Evolutionary conservation across 2,329 filamentous ascomycete genomes (phyloP), one percentile per base, ranked within the genome.

Genomic region (Fulvia fulva): DNA sequence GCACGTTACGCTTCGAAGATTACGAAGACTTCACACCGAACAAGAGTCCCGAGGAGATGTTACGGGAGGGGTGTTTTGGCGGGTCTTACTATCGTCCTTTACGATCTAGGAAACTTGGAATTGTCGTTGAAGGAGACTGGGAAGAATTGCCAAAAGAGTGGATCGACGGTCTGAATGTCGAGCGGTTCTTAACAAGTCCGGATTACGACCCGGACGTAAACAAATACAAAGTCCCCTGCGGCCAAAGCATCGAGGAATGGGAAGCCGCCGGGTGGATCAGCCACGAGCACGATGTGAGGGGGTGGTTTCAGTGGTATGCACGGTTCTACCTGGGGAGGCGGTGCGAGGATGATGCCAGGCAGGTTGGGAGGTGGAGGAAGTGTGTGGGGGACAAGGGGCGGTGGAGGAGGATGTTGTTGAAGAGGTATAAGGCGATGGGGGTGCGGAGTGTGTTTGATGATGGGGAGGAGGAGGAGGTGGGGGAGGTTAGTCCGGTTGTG

Each of bases 241-340:
- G 81, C 4, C 81, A 83, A 68, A 76, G 70, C 16, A 82, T 83
- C 46, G 80, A 83, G 63, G 76, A 81, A 61, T 83, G 81, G 81
- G 81, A 83, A 64, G 78, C 77, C 0, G 74, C 74, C 3, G 81
- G 81, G 0, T 84, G 81, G 81, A 83, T 83, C 50, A 72, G 74
- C n/a, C 80, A 82, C 61, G 72, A 74, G 23, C 76, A 77, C 54
- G 81, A 83, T 66, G 77, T 81, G 1, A 67, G 81, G 47, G 81
- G 81, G 5, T 84, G 80, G 81, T 82, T 83, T 63, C 81, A 83
- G 65, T 83, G 81, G 81, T 83, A 82, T 65, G 77, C 76, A 51
- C 75, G 80, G 0, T 83, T 82, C 67, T 83, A 77, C 68, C 73
- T 72, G 22, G 80, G 81, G 0, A 65, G 81, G 41, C 68, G 81